Conservation (phyloP, 257 asterid genomes). For the Phtheirospermum japonicum region DNA sequence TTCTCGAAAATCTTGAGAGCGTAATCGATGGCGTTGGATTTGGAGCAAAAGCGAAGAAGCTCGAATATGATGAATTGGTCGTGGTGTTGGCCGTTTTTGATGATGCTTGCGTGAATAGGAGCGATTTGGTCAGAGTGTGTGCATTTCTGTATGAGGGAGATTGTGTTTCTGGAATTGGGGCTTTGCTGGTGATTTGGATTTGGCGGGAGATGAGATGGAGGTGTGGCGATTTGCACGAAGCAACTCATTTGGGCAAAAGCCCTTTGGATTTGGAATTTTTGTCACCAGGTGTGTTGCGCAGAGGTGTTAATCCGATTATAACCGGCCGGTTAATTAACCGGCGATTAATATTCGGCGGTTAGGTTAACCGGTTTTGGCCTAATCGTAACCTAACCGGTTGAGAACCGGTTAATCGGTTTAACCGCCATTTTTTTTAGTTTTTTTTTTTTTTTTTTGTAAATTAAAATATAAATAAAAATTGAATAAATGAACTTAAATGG, state of each 20-base stretch:
- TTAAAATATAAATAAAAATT: too few species aligned
- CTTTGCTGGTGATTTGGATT: conserved; percentile 23
- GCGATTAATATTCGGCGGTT: too few species aligned
- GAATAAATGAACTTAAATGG: too few species aligned
- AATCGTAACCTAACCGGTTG: too few species aligned
- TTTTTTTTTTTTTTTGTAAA: too few species aligned
- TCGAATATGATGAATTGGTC: conserved; percentile 46
- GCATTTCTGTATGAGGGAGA: conserved; percentile 37
- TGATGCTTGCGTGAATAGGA: conserved; percentile 38
- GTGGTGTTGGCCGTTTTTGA: conserved; percentile 37
- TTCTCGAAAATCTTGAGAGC: conserved; percentile 42
- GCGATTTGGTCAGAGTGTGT: conserved; percentile 30
- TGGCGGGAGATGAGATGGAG: conserved; percentile 28
- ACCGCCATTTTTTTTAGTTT: too few species aligned
- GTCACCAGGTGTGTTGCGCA: too few species aligned
- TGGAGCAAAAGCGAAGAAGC: conserved; percentile 50
- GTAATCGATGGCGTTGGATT: conserved; percentile 37
- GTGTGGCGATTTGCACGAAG: conserved; percentile 21
- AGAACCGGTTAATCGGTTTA: too few species aligned
- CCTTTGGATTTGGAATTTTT: too few species aligned
- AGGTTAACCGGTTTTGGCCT: too few species aligned
- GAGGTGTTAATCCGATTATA: too few species aligned
- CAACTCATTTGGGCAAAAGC: conserved; percentile 31
- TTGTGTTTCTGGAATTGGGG: conserved; percentile 27
- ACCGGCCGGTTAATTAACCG: too few species aligned